Evolutionary conservation across 768 basidiomycete genomes (phyloP).

Genomic region (Saitozyma sp.): DNA sequence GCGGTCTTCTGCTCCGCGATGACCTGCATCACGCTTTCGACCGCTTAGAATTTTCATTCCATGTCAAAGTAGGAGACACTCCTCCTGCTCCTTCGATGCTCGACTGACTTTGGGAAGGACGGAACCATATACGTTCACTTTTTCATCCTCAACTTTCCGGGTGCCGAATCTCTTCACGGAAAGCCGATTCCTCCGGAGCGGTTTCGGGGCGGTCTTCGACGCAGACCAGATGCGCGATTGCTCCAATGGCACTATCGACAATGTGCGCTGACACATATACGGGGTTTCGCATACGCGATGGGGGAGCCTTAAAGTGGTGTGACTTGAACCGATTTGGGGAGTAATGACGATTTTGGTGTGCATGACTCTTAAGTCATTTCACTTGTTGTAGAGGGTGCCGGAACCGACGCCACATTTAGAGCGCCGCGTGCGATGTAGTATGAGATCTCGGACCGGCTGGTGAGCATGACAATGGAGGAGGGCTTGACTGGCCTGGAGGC

Average conservation of each 20-base stretch:
- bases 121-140: conserved; percentile 14
- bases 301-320: too few relatives aligned
- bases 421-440: too few relatives aligned
- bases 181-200: conserved; percentile 2
- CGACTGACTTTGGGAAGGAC: neutral
- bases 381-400: too few relatives aligned
- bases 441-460: too few relatives aligned
- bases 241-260: conserved; percentile 13
- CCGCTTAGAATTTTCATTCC: conserved; percentile 7
- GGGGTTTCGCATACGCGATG: conserved; percentile 2
- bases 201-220: neutral
- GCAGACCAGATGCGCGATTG: conserved; percentile 1
- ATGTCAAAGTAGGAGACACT: conserved; percentile 3
- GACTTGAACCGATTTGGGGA: too few relatives aligned
- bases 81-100: neutral
- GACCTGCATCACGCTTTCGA: conserved; percentile 18
- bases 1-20: conserved; percentile 8
- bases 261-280: conserved; percentile 6
- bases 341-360: too few relatives aligned
- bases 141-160: conserved; percentile 5
- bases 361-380: too few relatives aligned
- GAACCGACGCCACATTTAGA: too few relatives aligned
- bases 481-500: too few relatives aligned
- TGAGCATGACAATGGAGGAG: too few relatives aligned
- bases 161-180: conserved; percentile 1